Conservation (phyloP, 176 grass and related monocot genomes). For the Rhynchospora tenuis region DNA sequence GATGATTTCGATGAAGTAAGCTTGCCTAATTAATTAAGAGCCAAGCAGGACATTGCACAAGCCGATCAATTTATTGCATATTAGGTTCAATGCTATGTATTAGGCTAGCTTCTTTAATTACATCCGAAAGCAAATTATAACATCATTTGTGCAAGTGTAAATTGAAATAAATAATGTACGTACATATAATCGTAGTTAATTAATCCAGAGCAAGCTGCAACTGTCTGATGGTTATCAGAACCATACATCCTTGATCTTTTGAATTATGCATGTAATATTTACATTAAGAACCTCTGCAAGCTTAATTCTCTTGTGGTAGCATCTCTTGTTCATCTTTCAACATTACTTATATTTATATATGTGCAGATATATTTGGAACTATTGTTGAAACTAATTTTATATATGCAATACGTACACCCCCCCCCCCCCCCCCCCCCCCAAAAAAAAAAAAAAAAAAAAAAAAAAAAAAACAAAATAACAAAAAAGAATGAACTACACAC, state of each 20-base stretch:
- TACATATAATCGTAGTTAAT: neutral
- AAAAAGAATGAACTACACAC: too few species aligned
- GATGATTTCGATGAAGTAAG: constrained; percentile 96
- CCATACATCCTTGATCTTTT: neutral
- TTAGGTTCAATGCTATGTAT: neutral
- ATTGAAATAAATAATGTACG: neutral
- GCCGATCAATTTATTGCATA: neutral
- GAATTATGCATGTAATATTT: constrained; percentile 16
- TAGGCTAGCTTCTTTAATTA: neutral
- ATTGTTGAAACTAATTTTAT: neutral
- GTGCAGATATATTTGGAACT: neutral
- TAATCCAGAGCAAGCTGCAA: neutral
- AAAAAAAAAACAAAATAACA: too few species aligned
- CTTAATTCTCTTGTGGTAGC: neutral
- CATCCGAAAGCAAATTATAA: neutral
- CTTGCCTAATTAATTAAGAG: constrained; percentile 42
- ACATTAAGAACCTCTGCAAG: neutral
- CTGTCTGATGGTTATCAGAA: constrained; percentile 15
- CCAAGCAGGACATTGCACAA: neutral
- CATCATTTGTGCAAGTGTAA: neutral
- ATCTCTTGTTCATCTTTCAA: neutral
- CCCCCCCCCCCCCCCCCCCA: too few species aligned
- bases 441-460: too few species aligned
- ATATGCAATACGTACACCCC: neutral
- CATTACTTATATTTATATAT: neutral